Evolutionary conservation across 441 rosid species (phyloP).

Genomic region (Populus hybrid): DNA sequence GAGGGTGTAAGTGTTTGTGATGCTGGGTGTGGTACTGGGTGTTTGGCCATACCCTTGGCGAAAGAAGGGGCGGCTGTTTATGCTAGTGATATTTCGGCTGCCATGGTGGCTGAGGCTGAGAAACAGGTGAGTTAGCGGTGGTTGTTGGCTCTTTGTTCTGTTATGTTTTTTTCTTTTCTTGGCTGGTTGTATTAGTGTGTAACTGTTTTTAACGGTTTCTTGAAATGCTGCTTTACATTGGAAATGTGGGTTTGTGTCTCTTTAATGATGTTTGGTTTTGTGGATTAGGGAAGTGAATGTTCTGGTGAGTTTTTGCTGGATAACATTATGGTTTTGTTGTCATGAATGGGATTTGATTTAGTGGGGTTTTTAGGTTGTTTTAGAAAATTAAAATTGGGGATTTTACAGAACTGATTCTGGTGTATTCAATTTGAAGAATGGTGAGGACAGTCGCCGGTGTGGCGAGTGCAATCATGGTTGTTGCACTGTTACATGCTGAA

Average conservation of each 20-base stretch:
- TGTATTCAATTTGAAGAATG: background rate
- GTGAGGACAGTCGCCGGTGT: background rate
- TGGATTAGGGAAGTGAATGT: too few relatives aligned
- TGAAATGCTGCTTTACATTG: background rate
- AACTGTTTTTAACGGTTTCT: background rate
- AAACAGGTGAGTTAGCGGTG: constrained; percentile 42
- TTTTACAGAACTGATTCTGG: background rate
- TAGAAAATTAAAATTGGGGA: background rate
- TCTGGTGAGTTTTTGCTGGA: too few relatives aligned
- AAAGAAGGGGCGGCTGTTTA: constrained; percentile 80
- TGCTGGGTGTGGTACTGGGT: constrained; percentile 86
- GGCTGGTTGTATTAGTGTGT: background rate
- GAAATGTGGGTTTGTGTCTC: background rate
- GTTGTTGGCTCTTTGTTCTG: background rate
- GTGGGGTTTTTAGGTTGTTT: background rate
- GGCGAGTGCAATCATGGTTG: background rate
- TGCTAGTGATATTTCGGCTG: constrained; percentile 88
- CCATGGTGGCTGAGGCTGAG: constrained; percentile 91
- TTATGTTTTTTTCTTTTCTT: background rate
- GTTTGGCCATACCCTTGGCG: constrained; percentile 74
- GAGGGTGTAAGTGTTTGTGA: constrained; percentile 80
- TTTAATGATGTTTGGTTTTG: background rate
- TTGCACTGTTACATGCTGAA: background rate
- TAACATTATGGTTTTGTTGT: background rate
- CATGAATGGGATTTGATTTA: background rate